Evolutionary conservation across 306 rosid species (phyloP).

Genomic region (Delonix regia): DNA sequence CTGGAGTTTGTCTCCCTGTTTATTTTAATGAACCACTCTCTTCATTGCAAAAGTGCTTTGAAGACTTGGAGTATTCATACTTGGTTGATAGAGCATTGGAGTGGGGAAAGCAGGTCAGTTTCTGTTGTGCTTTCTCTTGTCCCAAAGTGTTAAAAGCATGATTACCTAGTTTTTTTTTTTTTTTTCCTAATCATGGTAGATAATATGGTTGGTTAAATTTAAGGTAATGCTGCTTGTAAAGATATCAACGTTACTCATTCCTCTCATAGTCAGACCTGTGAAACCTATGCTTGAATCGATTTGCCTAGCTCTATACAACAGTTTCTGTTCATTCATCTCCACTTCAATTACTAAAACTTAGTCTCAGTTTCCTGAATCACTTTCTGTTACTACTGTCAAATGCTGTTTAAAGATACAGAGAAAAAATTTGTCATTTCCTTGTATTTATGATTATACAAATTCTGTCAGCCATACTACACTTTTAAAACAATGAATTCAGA

Average conservation of each 20-base stretch:
- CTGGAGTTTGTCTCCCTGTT: slow-evolving; percentile 99
- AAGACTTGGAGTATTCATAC: slow-evolving; percentile 94
- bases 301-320: not conserved
- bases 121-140: slow-evolving; percentile 52
- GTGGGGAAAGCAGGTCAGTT: slow-evolving; percentile 98
- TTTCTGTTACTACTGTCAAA: slow-evolving; percentile 15
- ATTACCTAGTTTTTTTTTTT: slow-evolving; percentile 44
- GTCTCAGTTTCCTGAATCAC: not conserved
- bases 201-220: slow-evolving; percentile 38
- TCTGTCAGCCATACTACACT: not conserved
- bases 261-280: slow-evolving; percentile 7
- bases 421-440: not conserved
- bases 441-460: not conserved
- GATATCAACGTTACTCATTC: slow-evolving; percentile 17
- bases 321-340: slow-evolving; percentile 1
- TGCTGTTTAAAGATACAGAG: not conserved
- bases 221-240: slow-evolving; percentile 25
- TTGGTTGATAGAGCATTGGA: slow-evolving; percentile 90
- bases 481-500: not conserved
- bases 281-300: slow-evolving; percentile 4
- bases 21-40: slow-evolving; percentile 99
- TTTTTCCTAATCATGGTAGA: slow-evolving; percentile 53
- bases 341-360: not conserved
- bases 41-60: slow-evolving; percentile 96
- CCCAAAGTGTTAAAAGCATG: slow-evolving; percentile 56